These are phyloP conservation scores for Coniella vitis DNA, from an alignment of 2,329 filamentous ascomycete species.

Conservation along the genomic window DNA sequence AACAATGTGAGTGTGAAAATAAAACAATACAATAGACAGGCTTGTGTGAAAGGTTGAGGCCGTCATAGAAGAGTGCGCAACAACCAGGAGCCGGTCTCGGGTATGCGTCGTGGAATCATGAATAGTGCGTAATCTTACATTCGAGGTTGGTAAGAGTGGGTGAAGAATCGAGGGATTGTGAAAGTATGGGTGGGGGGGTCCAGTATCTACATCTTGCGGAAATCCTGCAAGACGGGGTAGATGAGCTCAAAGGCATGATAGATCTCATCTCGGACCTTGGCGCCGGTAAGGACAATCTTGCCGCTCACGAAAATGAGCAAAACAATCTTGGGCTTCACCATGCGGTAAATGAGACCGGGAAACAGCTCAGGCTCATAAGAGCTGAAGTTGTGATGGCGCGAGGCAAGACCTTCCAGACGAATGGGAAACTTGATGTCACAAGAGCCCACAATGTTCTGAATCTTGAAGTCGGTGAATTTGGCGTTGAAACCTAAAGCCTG, in stretches of 20 bases:
- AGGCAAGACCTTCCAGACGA: conserved; percentile 88
- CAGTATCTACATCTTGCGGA: conserved; percentile 46
- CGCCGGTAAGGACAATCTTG: conserved; percentile 96
- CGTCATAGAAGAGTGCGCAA: conserved; percentile 3
- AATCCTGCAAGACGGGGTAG: conserved; percentile 82
- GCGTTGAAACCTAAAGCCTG: conserved; percentile 69
- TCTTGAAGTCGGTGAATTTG: conserved; percentile 99
- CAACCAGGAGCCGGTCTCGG: conserved; percentile 12
- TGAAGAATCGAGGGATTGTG: not conserved
- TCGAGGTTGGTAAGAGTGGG: conserved; percentile 3
- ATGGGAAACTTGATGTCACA: conserved; percentile 99
- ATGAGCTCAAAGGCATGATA: conserved; percentile 97
- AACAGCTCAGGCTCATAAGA: conserved; percentile 98
- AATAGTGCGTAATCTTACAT: conserved; percentile 23
- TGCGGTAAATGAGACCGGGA: conserved; percentile 98
- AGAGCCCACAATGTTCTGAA: conserved; percentile 97
- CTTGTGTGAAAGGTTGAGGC: conserved; percentile 5
- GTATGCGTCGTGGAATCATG: conserved; percentile 39
- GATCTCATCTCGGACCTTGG: conserved; percentile 97
- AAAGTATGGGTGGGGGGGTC: not conserved
- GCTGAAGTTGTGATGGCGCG: conserved; percentile 98
- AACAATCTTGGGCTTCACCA: conserved; percentile 99
- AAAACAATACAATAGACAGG: conserved; percentile 21
- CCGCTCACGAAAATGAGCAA: conserved; percentile 96
- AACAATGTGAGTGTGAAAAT: conserved; percentile 3